Evolutionary conservation across 1,284 basidiomycete species (phyloP).

Genomic region (Ceratobasidium sp.): DNA sequence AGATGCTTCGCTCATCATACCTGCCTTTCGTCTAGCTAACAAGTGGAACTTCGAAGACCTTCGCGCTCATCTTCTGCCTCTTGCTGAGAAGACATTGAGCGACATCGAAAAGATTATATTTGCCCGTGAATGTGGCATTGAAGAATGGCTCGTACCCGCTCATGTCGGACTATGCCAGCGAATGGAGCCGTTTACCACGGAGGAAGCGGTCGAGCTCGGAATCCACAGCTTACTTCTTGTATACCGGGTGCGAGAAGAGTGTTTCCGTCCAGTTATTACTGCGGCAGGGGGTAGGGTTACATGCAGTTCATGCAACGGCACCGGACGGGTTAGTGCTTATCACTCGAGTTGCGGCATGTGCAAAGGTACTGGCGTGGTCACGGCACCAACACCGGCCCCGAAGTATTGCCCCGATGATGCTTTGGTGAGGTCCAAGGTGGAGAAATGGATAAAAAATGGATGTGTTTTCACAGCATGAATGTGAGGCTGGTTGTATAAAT

Average conservation of each 20-base stretch:
- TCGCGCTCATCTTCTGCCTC: constrained; percentile 9
- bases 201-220: constrained; percentile 37
- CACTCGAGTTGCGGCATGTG: too few relatives aligned
- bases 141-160: constrained; percentile 39
- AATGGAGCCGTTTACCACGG: constrained; percentile 13
- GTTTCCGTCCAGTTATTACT: neutral
- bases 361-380: too few relatives aligned
- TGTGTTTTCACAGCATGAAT: neutral
- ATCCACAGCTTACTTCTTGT: constrained; percentile 11
- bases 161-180: constrained; percentile 24
- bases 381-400: too few relatives aligned
- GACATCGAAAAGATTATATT: constrained; percentile 40
- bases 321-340: too few relatives aligned
- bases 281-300: too few relatives aligned
- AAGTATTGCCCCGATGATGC: neutral
- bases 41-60: constrained; percentile 44
- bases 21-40: constrained; percentile 41
- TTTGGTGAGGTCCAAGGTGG: neutral
- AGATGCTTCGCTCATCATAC: constrained; percentile 29
- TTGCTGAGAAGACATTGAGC: constrained; percentile 24
- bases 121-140: constrained; percentile 34
- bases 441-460: constrained; percentile 10
- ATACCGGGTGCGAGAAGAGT: constrained; percentile 26
- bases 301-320: too few relatives aligned
- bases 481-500: too few relatives aligned